phyloP scores from a whole-genome alignment of 208 protist species.

The Trypanosoma brucei region DNA sequence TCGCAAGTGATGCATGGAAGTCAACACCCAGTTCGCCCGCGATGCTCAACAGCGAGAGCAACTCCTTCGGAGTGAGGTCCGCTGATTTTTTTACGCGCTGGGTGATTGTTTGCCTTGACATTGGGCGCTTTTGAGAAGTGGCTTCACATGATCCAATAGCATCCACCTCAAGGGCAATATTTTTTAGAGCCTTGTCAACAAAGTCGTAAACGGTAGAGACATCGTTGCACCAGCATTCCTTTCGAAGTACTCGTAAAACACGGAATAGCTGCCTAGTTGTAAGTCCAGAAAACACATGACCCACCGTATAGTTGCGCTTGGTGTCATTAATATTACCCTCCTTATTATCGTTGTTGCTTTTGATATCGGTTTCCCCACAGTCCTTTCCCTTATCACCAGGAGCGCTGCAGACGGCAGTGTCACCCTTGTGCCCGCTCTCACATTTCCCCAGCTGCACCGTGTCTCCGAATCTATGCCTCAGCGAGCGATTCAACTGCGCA shows the following conservation, averaged over 20 bases:
- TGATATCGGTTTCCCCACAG: background rate
- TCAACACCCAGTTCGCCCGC: constrained; percentile 53
- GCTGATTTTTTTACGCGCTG: constrained; percentile 31
- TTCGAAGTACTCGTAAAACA: constrained; percentile 47
- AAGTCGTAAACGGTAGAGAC: constrained; percentile 43
- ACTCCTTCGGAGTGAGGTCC: constrained; percentile 34
- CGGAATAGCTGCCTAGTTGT: constrained; percentile 78
- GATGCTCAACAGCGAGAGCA: constrained; percentile 57
- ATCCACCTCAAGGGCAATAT: constrained; percentile 74
- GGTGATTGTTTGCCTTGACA: constrained; percentile 13
- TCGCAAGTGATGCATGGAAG: constrained; percentile 34
- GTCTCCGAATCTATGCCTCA: constrained; percentile 25
- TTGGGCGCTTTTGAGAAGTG: background rate
- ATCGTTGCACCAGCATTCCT: constrained; percentile 45
- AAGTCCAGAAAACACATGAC: constrained; percentile 73
- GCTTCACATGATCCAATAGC: constrained; percentile 6
- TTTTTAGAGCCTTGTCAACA: constrained; percentile 61
- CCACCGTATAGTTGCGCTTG: constrained; percentile 1
- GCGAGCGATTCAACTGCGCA: constrained; percentile 36
- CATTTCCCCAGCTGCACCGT: constrained; percentile 5
- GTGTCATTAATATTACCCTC: background rate
- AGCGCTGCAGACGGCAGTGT: background rate
- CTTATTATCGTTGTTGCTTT: background rate
- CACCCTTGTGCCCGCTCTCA: background rate
- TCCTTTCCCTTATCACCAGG: constrained; percentile 3